phyloP scores from a whole-genome alignment of 208 protist genomes.

The Acanthamoeba royreba region DNA sequence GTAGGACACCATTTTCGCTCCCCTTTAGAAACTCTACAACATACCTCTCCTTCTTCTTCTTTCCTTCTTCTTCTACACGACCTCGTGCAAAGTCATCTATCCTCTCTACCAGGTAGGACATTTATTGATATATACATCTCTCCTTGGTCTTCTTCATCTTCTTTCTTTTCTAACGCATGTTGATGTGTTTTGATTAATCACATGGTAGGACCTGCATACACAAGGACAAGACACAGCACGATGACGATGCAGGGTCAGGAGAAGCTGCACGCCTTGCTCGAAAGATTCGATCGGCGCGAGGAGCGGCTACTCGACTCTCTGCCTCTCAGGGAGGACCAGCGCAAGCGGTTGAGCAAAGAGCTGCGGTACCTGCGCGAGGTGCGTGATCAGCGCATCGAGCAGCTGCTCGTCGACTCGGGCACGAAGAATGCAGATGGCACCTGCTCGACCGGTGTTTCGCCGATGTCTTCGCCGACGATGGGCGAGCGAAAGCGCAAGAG shows the following conservation, averaged over 20 bases:
- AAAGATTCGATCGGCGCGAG: not conserved
- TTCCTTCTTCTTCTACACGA: not conserved
- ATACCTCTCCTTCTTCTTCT: not conserved
- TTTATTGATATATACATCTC: not conserved
- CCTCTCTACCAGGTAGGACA: too few species aligned
- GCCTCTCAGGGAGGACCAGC: not conserved
- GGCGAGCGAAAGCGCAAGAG: not conserved
- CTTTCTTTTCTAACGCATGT: too few species aligned
- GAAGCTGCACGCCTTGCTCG: not conserved
- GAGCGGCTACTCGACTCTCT: not conserved
- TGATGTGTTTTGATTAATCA: too few species aligned
- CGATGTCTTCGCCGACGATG: not conserved
- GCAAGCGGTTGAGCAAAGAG: not conserved
- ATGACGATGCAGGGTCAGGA: too few species aligned
- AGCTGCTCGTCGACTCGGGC: too few species aligned
- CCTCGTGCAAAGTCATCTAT: not conserved
- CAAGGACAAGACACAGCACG: not conserved
- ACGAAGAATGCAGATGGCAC: not conserved
- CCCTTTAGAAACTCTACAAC: not conserved
- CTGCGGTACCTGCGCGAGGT: not conserved
- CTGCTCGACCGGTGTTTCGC: not conserved
- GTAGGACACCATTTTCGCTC: not conserved
- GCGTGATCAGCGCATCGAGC: not conserved
- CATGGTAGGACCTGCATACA: not conserved
- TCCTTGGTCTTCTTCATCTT: too few species aligned